A percentile compares a stretch with the other conserved stretches of the same genome.
Conservation (phyloP, 1,284 basidiomycete genomes). For the Ceratobasidium papillatum region DNA sequence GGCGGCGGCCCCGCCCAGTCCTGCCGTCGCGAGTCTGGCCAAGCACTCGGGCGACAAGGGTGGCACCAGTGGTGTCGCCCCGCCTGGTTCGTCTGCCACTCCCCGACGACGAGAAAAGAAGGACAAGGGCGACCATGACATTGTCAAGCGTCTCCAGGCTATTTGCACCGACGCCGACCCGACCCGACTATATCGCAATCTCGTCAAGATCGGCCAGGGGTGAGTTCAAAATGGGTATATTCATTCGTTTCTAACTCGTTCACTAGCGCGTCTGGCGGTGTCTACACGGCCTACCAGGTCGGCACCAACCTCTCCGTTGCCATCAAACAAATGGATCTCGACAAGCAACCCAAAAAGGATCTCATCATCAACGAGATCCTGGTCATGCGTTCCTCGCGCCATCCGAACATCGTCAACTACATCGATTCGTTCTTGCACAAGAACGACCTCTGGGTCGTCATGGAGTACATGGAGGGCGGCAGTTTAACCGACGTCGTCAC, state of each 20-base stretch:
- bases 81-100: conserved; percentile 64
- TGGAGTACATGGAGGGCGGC: conserved; percentile 96
- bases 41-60: conserved; percentile 54
- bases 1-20: conserved; percentile 50
- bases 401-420: conserved; percentile 99
- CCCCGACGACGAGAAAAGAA: conserved; percentile 86
- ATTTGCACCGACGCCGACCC: conserved; percentile 99
- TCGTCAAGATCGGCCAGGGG: conserved; percentile 99
- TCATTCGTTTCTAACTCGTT: not conserved
- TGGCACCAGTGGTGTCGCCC: conserved; percentile 11
- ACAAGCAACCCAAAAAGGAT: conserved; percentile 99
- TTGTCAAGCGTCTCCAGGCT: conserved; percentile 87
- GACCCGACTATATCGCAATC: conserved; percentile 88
- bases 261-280: conserved; percentile 87
- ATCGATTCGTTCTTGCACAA: conserved; percentile 98
- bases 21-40: conserved; percentile 66
- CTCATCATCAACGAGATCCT: conserved; percentile 97
- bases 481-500: conserved; percentile 95
- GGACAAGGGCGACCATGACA: conserved; percentile 81
- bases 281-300: conserved; percentile 97
- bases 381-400: conserved; percentile 82
- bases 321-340: conserved; percentile 99
- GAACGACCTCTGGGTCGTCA: conserved; percentile 99
- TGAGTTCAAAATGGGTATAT: conserved; percentile 55
- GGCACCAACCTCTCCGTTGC: conserved; percentile 94